Evolutionary conservation across 331 rosid species (phyloP), one percentile per base, ranked within the genome.

Genomic region (Telfairia occidentalis): DNA sequence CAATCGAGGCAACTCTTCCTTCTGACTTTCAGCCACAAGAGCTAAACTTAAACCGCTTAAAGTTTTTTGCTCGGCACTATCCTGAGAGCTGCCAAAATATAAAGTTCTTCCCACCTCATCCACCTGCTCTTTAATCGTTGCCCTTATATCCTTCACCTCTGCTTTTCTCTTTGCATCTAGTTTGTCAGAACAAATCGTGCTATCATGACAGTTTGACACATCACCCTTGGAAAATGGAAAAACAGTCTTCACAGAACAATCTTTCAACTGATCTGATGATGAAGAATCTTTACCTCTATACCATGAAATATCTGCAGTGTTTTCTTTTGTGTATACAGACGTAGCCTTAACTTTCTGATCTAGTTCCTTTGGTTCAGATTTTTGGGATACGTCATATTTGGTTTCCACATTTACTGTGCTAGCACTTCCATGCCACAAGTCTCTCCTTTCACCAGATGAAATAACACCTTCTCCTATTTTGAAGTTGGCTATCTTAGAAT

Each of bases 1-100:
- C 89, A 92, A 86, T 86, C 97, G 86, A 15, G 97, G 97, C 37
- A 86, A 86, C 75, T 90, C 97, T 81, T 95, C 97, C 82, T 85
- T 88, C 65, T 82, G 96, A 83, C 81, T 91, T 77, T 90, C 96
- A 40, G 70, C 76, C 7, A 70, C 74, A 45, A 90, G 78, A 74
- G 93, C 91, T 85, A 91, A 87, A 77, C 78, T 82, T 79, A 88
- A 61, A 82, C 82, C 75, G 79, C 84, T 80, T 13, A 87, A 66
- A 19, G 74, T 65, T 67, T 84, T 90, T 78, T 82, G 89, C 77
- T 89, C 92, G 1, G 93, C 85, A 86, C 64, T 85, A 40, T 89
- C 89, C 73, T 85, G 96, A 74, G 85, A 85, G 82, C 88, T 86
- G 26, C 82, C 85, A 66, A 87, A 79, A 84, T 86, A 90, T 73